These are phyloP conservation scores for Diospyros lotus DNA, from an alignment of 148 eudicot species.

Conservation along the genomic window DNA sequence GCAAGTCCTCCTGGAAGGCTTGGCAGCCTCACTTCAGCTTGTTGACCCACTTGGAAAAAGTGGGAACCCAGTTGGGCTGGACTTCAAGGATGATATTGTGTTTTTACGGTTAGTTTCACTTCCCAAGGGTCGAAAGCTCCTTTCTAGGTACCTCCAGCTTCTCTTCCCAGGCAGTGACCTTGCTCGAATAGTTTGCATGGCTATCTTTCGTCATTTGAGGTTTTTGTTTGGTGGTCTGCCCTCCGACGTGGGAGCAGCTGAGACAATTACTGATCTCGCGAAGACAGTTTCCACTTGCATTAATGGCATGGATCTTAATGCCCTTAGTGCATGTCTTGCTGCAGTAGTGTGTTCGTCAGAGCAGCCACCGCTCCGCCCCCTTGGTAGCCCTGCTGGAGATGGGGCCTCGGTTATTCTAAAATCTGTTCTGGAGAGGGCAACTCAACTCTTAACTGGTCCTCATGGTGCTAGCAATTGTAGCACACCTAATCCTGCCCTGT, in stretches of 20 bases:
- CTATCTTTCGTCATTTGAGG: slow-evolving; percentile 88
- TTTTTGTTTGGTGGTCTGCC: slow-evolving; percentile 72
- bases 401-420: slow-evolving; percentile 73
- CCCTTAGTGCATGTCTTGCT: slow-evolving; percentile 91
- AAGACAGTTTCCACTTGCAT: slow-evolving; percentile 54
- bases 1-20: slow-evolving; percentile 62
- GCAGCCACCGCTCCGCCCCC: slow-evolving; percentile 92
- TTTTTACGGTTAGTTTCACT: slow-evolving; percentile 72
- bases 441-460: slow-evolving; percentile 55
- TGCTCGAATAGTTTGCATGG: slow-evolving; percentile 79
- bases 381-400: slow-evolving; percentile 84
- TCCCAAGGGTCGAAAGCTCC: slow-evolving; percentile 83
- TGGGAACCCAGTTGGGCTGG: slow-evolving; percentile 46
- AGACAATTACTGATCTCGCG: slow-evolving; percentile 48
- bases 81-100: slow-evolving; percentile 70
- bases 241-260: slow-evolving; percentile 42
- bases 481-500: slow-evolving; percentile 49
- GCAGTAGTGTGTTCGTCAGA: slow-evolving; percentile 90
- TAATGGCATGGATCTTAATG: slow-evolving; percentile 67
- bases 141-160: slow-evolving; percentile 56
- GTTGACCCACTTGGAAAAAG: slow-evolving; percentile 78
- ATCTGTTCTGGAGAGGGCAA: slow-evolving; percentile 76
- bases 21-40: slow-evolving; percentile 81
- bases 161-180: slow-evolving; percentile 67
- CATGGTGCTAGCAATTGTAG: slow-evolving; percentile 38